Conservation (phyloP, 176 grass and related monocot species). For the Cymbopogon citratus region DNA sequence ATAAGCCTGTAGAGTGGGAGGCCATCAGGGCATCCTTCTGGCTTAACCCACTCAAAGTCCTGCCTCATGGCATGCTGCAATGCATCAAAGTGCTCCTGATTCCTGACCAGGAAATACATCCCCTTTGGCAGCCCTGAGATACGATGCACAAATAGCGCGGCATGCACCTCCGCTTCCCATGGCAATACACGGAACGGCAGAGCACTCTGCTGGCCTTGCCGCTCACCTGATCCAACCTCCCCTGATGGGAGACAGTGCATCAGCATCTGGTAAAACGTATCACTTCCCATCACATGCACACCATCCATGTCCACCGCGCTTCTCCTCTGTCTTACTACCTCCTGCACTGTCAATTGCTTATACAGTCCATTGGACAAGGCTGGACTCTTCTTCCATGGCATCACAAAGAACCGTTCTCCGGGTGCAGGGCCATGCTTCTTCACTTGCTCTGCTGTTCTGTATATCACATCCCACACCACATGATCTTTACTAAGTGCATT, state of each 20-base stretch:
- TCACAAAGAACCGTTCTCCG: slow-evolving; percentile 37
- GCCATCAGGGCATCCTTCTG: slow-evolving; percentile 62
- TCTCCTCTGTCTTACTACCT: slow-evolving; percentile 55
- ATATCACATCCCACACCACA: slow-evolving; percentile 89
- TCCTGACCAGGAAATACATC: slow-evolving; percentile 85
- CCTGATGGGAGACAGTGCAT: slow-evolving; percentile 84
- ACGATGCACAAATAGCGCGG: slow-evolving; percentile 69
- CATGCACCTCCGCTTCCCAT: slow-evolving; percentile 89
- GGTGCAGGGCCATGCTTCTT: slow-evolving; percentile 51
- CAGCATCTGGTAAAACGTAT: slow-evolving; percentile 79
- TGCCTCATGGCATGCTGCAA: slow-evolving; percentile 54
- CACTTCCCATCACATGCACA: slow-evolving; percentile 53
- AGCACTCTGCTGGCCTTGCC: slow-evolving; percentile 54
- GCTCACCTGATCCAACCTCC: slow-evolving; percentile 31
- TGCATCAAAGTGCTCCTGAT: slow-evolving; percentile 66
- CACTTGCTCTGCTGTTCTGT: slow-evolving; percentile 58
- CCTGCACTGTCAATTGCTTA: slow-evolving; percentile 49
- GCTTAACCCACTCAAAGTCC: slow-evolving; percentile 69
- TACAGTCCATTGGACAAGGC: slow-evolving; percentile 46
- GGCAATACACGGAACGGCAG: slow-evolving; percentile 68
- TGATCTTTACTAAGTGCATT: slow-evolving; percentile 80
- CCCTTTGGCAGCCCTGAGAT: slow-evolving; percentile 59
- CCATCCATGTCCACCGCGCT: slow-evolving; percentile 85
- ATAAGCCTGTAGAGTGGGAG: slow-evolving; percentile 73
- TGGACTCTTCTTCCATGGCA: slow-evolving; percentile 38